Percentiles rank a stretch among this genome's conserved stretches.
These are phyloP conservation scores for Paramecium biaurelia DNA, from an alignment of 73 alveolate genomes.

Conservation along the genomic window DNA sequence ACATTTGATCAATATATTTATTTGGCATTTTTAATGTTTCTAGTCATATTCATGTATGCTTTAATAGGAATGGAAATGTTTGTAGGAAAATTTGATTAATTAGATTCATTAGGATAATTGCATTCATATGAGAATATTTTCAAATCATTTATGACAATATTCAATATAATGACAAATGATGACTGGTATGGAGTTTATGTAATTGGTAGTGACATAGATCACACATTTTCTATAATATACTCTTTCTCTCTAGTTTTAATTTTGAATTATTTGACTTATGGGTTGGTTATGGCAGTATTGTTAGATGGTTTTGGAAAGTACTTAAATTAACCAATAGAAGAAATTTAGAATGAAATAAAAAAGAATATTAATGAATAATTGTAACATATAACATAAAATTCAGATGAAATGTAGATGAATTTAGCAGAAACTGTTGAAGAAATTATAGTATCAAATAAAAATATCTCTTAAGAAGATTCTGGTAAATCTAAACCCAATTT, in stretches of 20 bases:
- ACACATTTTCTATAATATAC: background rate
- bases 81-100: background rate
- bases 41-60: conserved; percentile 8
- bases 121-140: conserved; percentile 11
- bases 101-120: background rate
- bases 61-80: conserved; percentile 39
- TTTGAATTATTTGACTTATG: conserved; percentile 29
- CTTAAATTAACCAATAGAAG: background rate
- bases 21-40: background rate
- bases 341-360: background rate
- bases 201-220: background rate
- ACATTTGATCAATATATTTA: conserved; percentile 18
- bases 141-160: conserved; percentile 13
- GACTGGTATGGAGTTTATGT: conserved; percentile 44
- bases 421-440: background rate
- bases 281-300: conserved; percentile 37
- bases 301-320: conserved; percentile 11
- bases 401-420: background rate
- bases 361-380: background rate
- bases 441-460: background rate
- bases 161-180: conserved; percentile 37
- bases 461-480: background rate
- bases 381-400: background rate
- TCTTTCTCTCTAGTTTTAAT: background rate
- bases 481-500: background rate